A percentile compares a stretch with the other conserved stretches of the same genome.
These are phyloP conservation scores for Cinnamomum chago DNA, from an alignment of 164 flowering plant species.

Conservation along the genomic window DNA sequence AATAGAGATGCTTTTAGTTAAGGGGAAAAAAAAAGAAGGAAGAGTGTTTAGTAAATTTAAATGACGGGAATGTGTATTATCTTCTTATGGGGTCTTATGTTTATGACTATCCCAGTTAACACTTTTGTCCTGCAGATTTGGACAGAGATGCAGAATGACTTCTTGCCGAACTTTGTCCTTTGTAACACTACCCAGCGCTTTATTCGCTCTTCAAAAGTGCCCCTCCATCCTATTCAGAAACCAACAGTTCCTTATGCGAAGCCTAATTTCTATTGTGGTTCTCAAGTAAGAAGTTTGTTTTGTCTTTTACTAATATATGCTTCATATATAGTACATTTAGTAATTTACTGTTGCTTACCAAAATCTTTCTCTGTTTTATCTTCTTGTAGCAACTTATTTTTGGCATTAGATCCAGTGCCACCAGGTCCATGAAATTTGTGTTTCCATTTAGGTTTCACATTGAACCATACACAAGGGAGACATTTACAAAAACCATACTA, in stretches of 20 bases:
- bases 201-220: constrained; percentile 68
- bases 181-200: constrained; percentile 98
- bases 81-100: background rate
- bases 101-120: background rate
- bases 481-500: too few species aligned
- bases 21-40: background rate
- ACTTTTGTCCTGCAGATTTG: constrained; percentile 52
- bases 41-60: background rate
- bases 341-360: background rate
- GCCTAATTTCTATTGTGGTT: constrained; percentile 93
- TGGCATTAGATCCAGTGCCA: background rate
- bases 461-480: background rate
- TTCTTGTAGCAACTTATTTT: background rate
- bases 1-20: background rate
- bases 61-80: background rate
- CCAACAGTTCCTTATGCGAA: constrained; percentile 87
- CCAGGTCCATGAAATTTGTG: background rate
- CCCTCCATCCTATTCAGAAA: constrained; percentile 73
- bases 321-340: background rate
- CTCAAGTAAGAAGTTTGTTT: constrained; percentile 54
- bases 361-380: background rate
- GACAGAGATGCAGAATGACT: constrained; percentile 96
- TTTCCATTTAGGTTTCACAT: background rate
- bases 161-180: constrained; percentile 91
- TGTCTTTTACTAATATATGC: background rate